Evolutionary conservation across 306 rosid species (phyloP).

Genomic region (Clitoria ternatea): DNA sequence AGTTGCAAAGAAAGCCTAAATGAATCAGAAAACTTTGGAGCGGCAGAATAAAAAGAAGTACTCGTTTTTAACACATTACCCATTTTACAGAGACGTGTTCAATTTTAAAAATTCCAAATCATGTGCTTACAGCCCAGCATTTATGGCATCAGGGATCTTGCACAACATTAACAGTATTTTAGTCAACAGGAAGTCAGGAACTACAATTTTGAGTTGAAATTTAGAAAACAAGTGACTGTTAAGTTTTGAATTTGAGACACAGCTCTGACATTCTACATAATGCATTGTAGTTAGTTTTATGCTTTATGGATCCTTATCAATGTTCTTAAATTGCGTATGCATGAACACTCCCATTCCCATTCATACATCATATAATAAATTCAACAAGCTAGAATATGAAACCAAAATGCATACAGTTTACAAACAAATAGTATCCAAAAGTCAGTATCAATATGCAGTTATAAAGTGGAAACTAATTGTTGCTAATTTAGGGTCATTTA

Average conservation of each 20-base stretch:
- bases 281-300: not conserved
- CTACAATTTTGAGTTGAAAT: not conserved
- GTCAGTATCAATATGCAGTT: not conserved
- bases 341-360: not conserved
- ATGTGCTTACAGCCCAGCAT: not conserved
- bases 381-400: not conserved
- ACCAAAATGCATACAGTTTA: constrained; percentile 16
- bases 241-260: not conserved
- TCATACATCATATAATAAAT: not conserved
- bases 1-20: constrained; percentile 17
- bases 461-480: not conserved
- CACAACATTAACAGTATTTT: not conserved
- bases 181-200: not conserved
- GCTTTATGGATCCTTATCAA: not conserved
- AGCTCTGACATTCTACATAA: not conserved
- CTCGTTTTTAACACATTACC: not conserved
- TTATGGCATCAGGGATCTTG: not conserved
- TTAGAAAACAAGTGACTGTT: not conserved
- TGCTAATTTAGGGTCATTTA: not conserved
- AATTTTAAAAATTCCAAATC: not conserved
- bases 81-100: not conserved
- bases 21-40: not conserved
- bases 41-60: not conserved
- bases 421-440: constrained; percentile 8
- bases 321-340: not conserved